Evolutionary conservation across 1,284 basidiomycete genomes (phyloP), one percentile per base, ranked within the genome.

Genomic region (Pseudozyma thailandica): DNA sequence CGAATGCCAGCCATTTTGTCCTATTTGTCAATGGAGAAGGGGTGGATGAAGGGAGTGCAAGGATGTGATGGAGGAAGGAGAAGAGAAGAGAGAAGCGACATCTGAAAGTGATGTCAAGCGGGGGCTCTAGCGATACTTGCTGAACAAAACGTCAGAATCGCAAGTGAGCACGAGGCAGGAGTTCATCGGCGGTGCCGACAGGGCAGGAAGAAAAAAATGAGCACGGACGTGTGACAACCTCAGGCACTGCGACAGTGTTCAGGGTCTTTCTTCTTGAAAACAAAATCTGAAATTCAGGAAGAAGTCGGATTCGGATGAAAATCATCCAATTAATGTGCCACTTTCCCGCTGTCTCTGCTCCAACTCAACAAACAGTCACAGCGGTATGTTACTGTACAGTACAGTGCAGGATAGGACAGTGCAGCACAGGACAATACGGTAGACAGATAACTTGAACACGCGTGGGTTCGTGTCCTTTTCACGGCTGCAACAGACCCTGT

Each of bases 1-100:
- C 63, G 59, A 46, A 54, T 26, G 53, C 33, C 48, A 48, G 62
- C 54, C 69, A 72, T 72, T 47, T 60, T 71, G 58, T 47, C 31
- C 21, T 53, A 50, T 53, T 20, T 54, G 57, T 37, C 50, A 47
- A 53, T 6, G 60, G 31, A 46, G 37, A 31, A 26, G 56, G 39
- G n/a, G 31, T 21, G 31, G 23, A 26, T 43, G 46, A 23, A 31
- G 23, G 43, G 38, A 31, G 20, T 23, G 18, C 26, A 27, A 44
- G 50, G 28, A 41, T 31, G 16, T 35, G 33, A 35, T 35, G 33
- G 33, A 35, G 15, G 33, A n/a, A n/a, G n/a, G 15, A 35, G 33
- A 16, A 23, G 41, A 37, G 42, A 39, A 43, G 16, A 35, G 13
- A 12, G 30, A 35, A 35, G 33, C 33, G 6, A n/a, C 30, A 8